Conservation (phyloP, 495 filamentous ascomycete genomes). For the Amphirosellinia nigrospora region DNA sequence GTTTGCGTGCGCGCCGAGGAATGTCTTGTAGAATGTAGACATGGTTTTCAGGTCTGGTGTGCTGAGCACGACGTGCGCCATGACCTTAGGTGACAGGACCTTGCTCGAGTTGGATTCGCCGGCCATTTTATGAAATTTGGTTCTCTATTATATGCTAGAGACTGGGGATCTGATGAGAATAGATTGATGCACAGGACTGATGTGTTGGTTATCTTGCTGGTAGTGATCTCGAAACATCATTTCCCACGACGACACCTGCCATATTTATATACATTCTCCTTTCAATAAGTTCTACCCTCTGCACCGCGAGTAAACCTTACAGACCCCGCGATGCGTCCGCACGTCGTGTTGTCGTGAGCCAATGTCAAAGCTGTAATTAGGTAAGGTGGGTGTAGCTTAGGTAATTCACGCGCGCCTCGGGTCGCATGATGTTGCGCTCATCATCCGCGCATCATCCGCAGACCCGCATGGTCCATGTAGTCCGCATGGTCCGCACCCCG, state of each 20-base stretch:
- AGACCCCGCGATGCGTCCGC: not conserved
- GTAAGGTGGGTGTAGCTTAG: slow-evolving; percentile 5
- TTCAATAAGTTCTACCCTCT: no score
- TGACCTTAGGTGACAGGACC: slow-evolving; percentile 31
- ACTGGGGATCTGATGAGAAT: not conserved
- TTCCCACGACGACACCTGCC: not conserved
- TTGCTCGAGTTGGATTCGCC: slow-evolving; percentile 24
- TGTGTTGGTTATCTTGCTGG: not conserved
- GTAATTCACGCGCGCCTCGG: slow-evolving; percentile 18
- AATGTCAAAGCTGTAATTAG: not conserved
- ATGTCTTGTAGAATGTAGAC: slow-evolving; percentile 44
- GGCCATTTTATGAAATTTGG: slow-evolving; percentile 25
- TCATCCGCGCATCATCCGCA: no score
- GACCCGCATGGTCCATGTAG: not conserved
- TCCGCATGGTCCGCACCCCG: not conserved
- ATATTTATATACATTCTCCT: not conserved
- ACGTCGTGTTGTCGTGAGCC: not conserved
- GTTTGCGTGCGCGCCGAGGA: slow-evolving; percentile 40
- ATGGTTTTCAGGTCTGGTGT: slow-evolving; percentile 37
- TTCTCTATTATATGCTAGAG: not conserved
- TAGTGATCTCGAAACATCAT: not conserved
- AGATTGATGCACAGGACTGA: not conserved
- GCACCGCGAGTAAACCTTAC: not conserved
- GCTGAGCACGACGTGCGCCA: slow-evolving; percentile 41
- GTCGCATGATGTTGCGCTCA: not conserved